A percentile compares a stretch with the other conserved stretches of the same genome.
These are phyloP conservation scores for Shiraia bambusicola DNA, from an alignment of 2,329 filamentous ascomycete species.

Conservation along the genomic window DNA sequence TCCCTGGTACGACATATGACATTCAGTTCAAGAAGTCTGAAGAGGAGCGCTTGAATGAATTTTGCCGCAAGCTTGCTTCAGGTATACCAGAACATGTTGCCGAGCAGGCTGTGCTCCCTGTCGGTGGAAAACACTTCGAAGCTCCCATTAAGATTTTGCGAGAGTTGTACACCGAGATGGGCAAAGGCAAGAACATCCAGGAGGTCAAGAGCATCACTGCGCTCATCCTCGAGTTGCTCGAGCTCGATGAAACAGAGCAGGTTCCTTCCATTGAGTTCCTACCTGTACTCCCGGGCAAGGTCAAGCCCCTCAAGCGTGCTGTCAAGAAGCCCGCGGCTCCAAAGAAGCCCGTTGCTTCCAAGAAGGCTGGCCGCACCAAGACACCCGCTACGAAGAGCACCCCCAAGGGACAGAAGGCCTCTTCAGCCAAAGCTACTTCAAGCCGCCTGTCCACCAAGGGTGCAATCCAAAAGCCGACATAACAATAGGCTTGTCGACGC, in stretches of 20 bases:
- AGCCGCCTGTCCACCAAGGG: slow-evolving; percentile 26
- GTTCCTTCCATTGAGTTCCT: slow-evolving; percentile 38
- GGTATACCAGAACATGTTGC: slow-evolving; percentile 13
- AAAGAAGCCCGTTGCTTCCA: slow-evolving; percentile 9
- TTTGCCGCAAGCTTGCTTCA: slow-evolving; percentile 24
- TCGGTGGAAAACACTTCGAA: slow-evolving; percentile 29
- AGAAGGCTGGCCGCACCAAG: slow-evolving; percentile 8
- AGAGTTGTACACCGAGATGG: slow-evolving; percentile 29
- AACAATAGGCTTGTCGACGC: background rate
- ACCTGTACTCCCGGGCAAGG: slow-evolving; percentile 25
- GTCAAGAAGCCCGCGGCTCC: slow-evolving; percentile 8
- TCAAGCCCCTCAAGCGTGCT: slow-evolving; percentile 10
- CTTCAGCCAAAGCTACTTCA: slow-evolving; percentile 9
- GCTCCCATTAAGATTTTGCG: slow-evolving; percentile 39
- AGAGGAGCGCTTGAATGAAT: slow-evolving; percentile 34
- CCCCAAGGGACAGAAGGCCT: slow-evolving; percentile 8
- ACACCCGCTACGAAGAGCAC: slow-evolving; percentile 11
- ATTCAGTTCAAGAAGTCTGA: slow-evolving; percentile 41
- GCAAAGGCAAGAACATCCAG: slow-evolving; percentile 18
- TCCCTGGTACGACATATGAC: slow-evolving; percentile 35
- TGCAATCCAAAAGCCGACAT: slow-evolving; percentile 25
- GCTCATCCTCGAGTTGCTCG: slow-evolving; percentile 33
- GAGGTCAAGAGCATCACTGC: slow-evolving; percentile 26
- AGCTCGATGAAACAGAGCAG: slow-evolving; percentile 24
- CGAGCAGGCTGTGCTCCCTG: slow-evolving; percentile 12